These are phyloP conservation scores for Tolypocladium capitatum DNA, from an alignment of 2,329 filamentous ascomycete genomes.

Conservation along the genomic window DNA sequence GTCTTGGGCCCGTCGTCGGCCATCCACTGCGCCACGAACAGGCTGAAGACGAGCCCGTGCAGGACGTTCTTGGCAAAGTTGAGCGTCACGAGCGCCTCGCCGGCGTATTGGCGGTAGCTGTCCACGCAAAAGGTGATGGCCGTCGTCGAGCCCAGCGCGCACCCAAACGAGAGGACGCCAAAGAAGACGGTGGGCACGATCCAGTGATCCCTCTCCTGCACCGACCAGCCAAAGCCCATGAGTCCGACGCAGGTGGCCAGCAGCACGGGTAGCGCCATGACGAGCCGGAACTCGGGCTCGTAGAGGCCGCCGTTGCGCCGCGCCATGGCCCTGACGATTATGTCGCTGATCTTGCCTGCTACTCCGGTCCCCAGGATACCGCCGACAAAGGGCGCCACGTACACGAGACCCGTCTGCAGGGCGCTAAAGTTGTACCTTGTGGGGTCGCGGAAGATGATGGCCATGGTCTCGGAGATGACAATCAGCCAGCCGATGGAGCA, in stretches of 20 bases:
- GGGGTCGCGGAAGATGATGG: slow-evolving; percentile 60
- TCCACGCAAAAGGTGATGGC: slow-evolving; percentile 91
- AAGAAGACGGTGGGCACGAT: slow-evolving; percentile 93
- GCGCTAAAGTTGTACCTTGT: slow-evolving; percentile 68
- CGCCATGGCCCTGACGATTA: slow-evolving; percentile 72
- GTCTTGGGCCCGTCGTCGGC: slow-evolving; percentile 58
- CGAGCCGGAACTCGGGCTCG: slow-evolving; percentile 82
- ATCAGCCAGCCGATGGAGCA: slow-evolving; percentile 92
- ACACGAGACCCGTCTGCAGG: slow-evolving; percentile 72
- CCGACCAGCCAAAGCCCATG: slow-evolving; percentile 96
- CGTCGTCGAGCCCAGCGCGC: slow-evolving; percentile 78
- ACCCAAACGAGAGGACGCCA: slow-evolving; percentile 82
- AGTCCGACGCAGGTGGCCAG: slow-evolving; percentile 71
- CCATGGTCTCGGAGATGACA: slow-evolving; percentile 78
- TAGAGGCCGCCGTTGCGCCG: slow-evolving; percentile 84
- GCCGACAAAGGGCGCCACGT: slow-evolving; percentile 80
- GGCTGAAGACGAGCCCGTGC: slow-evolving; percentile 75
- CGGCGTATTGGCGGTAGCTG: slow-evolving; percentile 84
- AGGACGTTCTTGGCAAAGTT: slow-evolving; percentile 93
- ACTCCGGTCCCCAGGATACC: slow-evolving; percentile 84
- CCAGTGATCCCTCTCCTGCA: slow-evolving; percentile 60
- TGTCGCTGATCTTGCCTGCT: slow-evolving; percentile 74
- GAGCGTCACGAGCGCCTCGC: slow-evolving; percentile 83
- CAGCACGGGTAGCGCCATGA: slow-evolving; percentile 74
- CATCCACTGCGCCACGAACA: slow-evolving; percentile 83